Conservation (phyloP, 129 eudicot species). For the Flaveria sonorensis region DNA sequence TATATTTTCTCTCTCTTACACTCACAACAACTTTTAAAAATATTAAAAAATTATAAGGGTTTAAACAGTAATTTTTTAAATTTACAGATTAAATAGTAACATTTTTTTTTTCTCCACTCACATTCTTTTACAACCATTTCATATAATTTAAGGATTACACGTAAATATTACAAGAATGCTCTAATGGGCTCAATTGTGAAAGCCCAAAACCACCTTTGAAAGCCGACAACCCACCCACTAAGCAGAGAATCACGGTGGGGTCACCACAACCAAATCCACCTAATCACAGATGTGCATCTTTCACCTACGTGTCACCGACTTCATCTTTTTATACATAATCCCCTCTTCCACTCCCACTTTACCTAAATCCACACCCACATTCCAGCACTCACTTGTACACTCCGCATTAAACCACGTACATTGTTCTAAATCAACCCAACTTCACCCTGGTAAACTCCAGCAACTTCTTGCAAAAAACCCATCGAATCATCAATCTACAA, state of each 20-base stretch:
- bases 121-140: too few species aligned
- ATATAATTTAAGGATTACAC: too few species aligned
- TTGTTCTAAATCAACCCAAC: background rate
- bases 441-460: background rate
- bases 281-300: slow-evolving; percentile 29
- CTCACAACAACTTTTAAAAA: too few species aligned
- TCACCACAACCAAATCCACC: slow-evolving; percentile 31
- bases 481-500: background rate
- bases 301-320: slow-evolving; percentile 64
- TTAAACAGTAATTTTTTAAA: too few species aligned
- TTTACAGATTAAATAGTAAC: too few species aligned
- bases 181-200: background rate
- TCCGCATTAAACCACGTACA: background rate
- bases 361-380: background rate
- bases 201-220: slow-evolving; percentile 4
- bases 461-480: background rate
- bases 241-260: slow-evolving; percentile 1
- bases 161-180: too few species aligned
- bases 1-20: too few species aligned
- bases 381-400: background rate
- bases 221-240: slow-evolving; percentile 15
- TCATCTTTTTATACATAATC: background rate
- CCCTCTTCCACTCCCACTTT: slow-evolving; percentile 13
- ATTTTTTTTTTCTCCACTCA: too few species aligned
- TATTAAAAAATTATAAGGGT: too few species aligned